Base-by-base conservation (phyloP, 2,329 filamentous ascomycete species). In the Talaromyces sp. region DNA sequence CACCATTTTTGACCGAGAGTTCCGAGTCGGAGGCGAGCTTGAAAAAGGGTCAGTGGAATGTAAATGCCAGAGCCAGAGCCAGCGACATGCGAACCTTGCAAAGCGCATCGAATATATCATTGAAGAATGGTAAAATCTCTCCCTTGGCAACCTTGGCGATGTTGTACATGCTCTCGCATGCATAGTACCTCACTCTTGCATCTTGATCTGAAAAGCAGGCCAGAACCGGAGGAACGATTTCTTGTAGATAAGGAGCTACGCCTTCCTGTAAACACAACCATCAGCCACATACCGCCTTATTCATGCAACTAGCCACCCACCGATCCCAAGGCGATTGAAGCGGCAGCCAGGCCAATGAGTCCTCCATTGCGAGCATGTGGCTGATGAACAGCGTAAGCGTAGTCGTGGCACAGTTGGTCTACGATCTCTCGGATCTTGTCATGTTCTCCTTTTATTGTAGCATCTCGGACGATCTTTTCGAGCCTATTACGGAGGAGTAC, bases 161-260 rank as follows among this genome's bases (percentile, higher is more conserved):
- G 79, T 99, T 99, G 81, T 99, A 99, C 95, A 99, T 99, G 78
- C 93, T 96, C 82, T 99, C 95, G 80, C 95, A 99, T 27, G 95
- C 95, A 80, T 99, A 99, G 78, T 99, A 99, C 69, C 95, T 88
- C 36, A 98, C 95, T 66, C 95, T 88, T 31, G 95, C 93, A 89
- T 99, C 95, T 82, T 98, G 95, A 72, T 99, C 96, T 65, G 91
- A 92, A 79, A 99, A 99, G 82, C 96, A 99, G 61, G 95, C 95
- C 54, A 99, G 85, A 5, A 99, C 95, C 2, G 96, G 96, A 54
- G 94, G 94, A 0, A 99, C 94, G 71, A 99, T 98, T 72, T 93
- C 90, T 75, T 93, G 89, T 60, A 99, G 85, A 76, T 98, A 97
- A 67, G 89, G 89, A 36, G 95, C 93, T 65, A 99, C 88, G 77